Conservation (phyloP, 208 protist genomes). For the Phytomonas francai region DNA sequence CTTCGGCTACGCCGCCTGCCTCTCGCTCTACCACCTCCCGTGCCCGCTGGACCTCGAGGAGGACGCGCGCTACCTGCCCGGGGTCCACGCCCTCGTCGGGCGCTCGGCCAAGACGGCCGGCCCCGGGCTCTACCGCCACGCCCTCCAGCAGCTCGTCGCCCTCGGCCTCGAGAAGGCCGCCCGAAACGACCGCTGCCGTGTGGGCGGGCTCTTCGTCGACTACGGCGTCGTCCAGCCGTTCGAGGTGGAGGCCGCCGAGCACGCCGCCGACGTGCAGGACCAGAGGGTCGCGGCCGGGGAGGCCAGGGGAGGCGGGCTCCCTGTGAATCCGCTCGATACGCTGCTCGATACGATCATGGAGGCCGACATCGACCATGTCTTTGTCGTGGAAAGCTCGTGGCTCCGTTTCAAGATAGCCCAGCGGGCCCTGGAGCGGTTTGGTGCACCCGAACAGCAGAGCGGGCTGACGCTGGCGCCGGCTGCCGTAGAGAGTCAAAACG, state of each 20-base stretch:
- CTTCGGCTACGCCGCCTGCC: slow-evolving; percentile 31
- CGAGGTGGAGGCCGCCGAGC: slow-evolving; percentile 26
- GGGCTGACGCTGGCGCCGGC: background rate
- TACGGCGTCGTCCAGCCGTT: slow-evolving; percentile 36
- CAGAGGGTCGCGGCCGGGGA: background rate
- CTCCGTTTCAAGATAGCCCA: slow-evolving; percentile 60
- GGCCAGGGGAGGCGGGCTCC: background rate
- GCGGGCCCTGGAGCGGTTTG: slow-evolving; percentile 28
- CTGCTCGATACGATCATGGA: slow-evolving; percentile 42
- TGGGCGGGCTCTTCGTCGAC: slow-evolving; percentile 66
- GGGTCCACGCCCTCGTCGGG: slow-evolving; percentile 28
- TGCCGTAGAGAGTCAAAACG: slow-evolving; percentile 13
- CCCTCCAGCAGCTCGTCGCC: slow-evolving; percentile 24
- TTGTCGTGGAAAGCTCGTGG: slow-evolving; percentile 58
- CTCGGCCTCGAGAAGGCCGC: slow-evolving; percentile 34
- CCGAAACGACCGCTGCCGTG: slow-evolving; percentile 46
- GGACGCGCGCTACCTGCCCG: slow-evolving; percentile 41
- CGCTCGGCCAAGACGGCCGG: slow-evolving; percentile 13
- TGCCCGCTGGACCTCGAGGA: slow-evolving; percentile 55
- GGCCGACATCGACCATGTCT: slow-evolving; percentile 54
- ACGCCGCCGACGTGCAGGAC: slow-evolving; percentile 1
- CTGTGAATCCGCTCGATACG: slow-evolving; percentile 41
- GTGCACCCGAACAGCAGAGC: slow-evolving; percentile 3
- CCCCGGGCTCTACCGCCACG: slow-evolving; percentile 31
- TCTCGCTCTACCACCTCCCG: slow-evolving; percentile 46